A percentile compares a stretch with the other conserved stretches of the same genome.
Evolutionary conservation across 441 rosid species (phyloP).

Genomic region (Manihot esculenta): DNA sequence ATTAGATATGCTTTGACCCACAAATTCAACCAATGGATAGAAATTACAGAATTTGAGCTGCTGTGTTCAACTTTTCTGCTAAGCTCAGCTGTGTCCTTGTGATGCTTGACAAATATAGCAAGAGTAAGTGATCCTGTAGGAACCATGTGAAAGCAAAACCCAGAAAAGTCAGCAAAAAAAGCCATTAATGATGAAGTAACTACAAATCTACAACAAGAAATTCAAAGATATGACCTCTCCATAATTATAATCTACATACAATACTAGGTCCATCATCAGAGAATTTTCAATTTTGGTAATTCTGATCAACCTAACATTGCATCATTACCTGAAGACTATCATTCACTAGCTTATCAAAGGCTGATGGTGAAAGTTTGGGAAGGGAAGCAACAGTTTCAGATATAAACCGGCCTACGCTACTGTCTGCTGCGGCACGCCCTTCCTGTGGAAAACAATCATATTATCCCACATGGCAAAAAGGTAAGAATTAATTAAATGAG

Average conservation of each 20-base stretch:
- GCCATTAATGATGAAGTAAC: too few species aligned
- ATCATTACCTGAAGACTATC: constrained; percentile 75
- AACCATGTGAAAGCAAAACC: background rate
- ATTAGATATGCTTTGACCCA: background rate
- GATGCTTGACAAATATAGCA: constrained; percentile 86
- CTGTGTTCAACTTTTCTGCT: constrained; percentile 94
- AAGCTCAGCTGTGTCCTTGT: constrained; percentile 88
- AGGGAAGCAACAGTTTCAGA: constrained; percentile 65
- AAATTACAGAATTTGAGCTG: constrained; percentile 74
- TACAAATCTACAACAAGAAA: background rate
- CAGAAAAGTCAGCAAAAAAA: background rate
- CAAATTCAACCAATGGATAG: constrained; percentile 6
- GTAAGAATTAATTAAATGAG: background rate
- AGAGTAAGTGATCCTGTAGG: constrained; percentile 69
- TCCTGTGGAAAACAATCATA: constrained; percentile 42
- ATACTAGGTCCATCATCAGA: background rate
- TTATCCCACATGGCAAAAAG: constrained; percentile 1
- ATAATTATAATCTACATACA: too few species aligned
- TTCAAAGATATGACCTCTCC: background rate
- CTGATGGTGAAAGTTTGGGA: constrained; percentile 70
- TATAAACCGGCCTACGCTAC: constrained; percentile 65
- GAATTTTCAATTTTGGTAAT: background rate
- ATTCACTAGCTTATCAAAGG: constrained; percentile 83
- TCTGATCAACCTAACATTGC: background rate
- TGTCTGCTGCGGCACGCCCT: constrained; percentile 68